Conservation (phyloP, 495 filamentous ascomycete genomes). For the Aspergillus mulundensis region DNA sequence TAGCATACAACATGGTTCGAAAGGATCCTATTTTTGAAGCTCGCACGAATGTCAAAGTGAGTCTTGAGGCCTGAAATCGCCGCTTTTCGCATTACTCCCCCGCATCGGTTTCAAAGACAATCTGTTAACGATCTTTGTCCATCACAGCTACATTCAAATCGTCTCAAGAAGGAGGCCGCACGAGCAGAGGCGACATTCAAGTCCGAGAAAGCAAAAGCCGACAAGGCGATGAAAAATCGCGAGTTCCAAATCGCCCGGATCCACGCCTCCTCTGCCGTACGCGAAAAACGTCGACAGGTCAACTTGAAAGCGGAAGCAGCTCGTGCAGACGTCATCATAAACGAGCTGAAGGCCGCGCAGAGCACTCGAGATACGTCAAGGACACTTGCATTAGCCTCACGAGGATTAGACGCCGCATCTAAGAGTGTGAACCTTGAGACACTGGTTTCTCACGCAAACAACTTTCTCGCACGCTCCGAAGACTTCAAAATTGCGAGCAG, state of each 20-base stretch:
- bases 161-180: conserved; percentile 44
- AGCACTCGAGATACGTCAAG: conserved; percentile 45
- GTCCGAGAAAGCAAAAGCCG: conserved; percentile 46
- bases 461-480: conserved; percentile 43
- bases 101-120: not conserved
- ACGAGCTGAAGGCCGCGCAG: conserved; percentile 47
- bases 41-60: conserved; percentile 49
- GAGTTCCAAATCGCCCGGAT: conserved; percentile 50
- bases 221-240: conserved; percentile 47
- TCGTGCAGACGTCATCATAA: conserved; percentile 47
- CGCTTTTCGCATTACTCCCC: not conserved
- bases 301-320: conserved; percentile 44
- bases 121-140: not conserved
- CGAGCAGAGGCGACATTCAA: conserved; percentile 46
- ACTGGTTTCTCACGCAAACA: conserved; percentile 44
- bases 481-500: conserved; percentile 47
- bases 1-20: conserved; percentile 37
- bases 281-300: conserved; percentile 45
- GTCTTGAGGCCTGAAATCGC: not conserved
- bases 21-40: conserved; percentile 49
- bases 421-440: conserved; percentile 44
- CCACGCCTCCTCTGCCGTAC: conserved; percentile 45
- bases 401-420: conserved; percentile 42
- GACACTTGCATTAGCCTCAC: conserved; percentile 40
- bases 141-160: conserved; percentile 43